Conservation (phyloP, 164 flowering plant species). For the Cinnamomum micranthum region DNA sequence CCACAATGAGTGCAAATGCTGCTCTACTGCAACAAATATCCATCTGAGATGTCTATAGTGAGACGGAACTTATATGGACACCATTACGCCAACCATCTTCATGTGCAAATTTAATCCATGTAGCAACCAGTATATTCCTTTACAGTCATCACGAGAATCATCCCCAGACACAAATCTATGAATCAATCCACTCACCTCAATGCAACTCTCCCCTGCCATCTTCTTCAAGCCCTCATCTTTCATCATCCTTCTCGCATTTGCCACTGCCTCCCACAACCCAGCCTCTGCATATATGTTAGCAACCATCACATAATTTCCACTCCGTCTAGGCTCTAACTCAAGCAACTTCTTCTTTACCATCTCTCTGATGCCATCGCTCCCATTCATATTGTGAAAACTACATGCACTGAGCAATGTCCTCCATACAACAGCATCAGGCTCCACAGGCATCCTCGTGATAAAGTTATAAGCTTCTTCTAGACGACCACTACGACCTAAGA, state of each 20-base stretch:
- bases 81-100: neutral
- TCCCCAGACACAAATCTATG: constrained; percentile 10
- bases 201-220: constrained; percentile 15
- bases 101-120: constrained; percentile 8
- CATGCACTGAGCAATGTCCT: constrained; percentile 20
- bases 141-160: neutral
- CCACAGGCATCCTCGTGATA: constrained; percentile 9
- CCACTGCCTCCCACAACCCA: constrained; percentile 20
- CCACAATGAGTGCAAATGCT: too few species aligned
- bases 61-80: too few species aligned
- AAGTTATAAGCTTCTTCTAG: constrained; percentile 17
- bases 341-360: constrained; percentile 14
- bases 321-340: constrained; percentile 12
- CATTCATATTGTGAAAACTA: constrained; percentile 4
- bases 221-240: constrained; percentile 13
- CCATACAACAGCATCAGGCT: constrained; percentile 19
- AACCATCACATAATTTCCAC: constrained; percentile 15
- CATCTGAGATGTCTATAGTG: too few species aligned
- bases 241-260: constrained; percentile 13
- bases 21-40: too few species aligned
- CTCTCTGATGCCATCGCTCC: neutral
- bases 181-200: constrained; percentile 12
- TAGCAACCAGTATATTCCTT: constrained; percentile 1
- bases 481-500: constrained; percentile 14
- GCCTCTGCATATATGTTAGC: constrained; percentile 16